phyloP scores from a whole-genome alignment of 306 rosid genomes.

The Hippophae gyantsensis region DNA sequence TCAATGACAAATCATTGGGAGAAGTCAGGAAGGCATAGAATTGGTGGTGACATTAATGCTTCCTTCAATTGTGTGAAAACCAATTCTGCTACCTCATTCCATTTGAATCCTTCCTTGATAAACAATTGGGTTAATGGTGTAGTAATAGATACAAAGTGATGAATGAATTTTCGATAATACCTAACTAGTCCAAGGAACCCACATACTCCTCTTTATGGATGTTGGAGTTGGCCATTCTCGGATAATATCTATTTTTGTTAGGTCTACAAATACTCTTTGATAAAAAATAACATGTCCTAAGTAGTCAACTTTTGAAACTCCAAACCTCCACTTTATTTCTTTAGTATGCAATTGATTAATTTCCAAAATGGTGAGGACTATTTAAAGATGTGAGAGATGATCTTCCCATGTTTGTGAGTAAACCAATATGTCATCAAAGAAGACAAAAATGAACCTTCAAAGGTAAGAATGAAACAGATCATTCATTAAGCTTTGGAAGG shows the following conservation, averaged over 20 bases:
- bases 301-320: not conserved
- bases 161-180: not conserved
- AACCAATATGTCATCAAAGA: not conserved
- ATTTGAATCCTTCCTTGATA: too few relatives aligned
- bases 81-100: rapidly evolving
- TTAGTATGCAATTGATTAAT: not conserved
- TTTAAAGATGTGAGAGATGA: not conserved
- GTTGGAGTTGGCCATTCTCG: not conserved
- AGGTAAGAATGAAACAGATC: not conserved
- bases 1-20: not conserved
- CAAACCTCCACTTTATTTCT: not conserved
- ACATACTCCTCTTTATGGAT: not conserved
- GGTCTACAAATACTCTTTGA: not conserved
- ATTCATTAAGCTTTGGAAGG: not conserved
- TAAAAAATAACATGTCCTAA: not conserved
- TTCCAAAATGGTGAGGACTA: not conserved
- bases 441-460: not conserved
- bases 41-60: not conserved
- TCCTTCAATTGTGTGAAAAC: not conserved
- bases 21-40: not conserved
- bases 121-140: too few relatives aligned
- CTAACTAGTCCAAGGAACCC: not conserved
- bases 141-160: too few relatives aligned
- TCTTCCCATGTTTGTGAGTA: not conserved
- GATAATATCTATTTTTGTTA: not conserved